These are phyloP conservation scores for Nemophila menziesii DNA, from an alignment of 257 asterid genomes.

Conservation along the genomic window DNA sequence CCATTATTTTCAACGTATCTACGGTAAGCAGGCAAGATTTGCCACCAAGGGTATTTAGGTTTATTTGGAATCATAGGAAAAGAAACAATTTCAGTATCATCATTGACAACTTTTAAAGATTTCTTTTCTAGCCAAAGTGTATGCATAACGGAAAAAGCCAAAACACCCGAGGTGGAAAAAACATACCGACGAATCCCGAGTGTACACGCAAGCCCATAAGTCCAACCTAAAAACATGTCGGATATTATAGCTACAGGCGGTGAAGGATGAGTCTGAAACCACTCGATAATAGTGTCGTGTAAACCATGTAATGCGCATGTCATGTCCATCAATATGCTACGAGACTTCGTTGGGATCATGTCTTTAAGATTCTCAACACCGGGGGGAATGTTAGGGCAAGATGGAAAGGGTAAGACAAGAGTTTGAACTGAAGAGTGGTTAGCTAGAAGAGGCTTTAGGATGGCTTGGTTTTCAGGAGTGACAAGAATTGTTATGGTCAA, in stretches of 20 bases:
- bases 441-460: conserved; percentile 39
- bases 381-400: conserved; percentile 37
- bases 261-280: conserved; percentile 54
- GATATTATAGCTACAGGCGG: conserved; percentile 66
- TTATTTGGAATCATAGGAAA: conserved; percentile 30
- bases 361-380: conserved; percentile 70
- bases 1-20: conserved; percentile 19
- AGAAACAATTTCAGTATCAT: conserved; percentile 22
- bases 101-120: conserved; percentile 7
- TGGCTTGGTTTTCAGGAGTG: conserved; percentile 56
- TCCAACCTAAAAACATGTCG: conserved; percentile 68
- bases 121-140: conserved; percentile 47
- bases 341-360: conserved; percentile 21
- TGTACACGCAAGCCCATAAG: conserved; percentile 33
- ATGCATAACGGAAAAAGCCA: conserved; percentile 28
- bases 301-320: conserved; percentile 29
- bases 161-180: conserved; percentile 61
- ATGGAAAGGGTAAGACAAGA: conserved; percentile 61
- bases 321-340: conserved; percentile 17
- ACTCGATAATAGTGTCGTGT: conserved; percentile 28
- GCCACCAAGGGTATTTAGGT: conserved; percentile 73
- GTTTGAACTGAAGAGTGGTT: conserved; percentile 39
- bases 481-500: conserved; percentile 48
- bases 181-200: conserved; percentile 42
- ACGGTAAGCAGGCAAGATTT: conserved; percentile 44